Evolutionary conservation across 2,329 filamentous ascomycete species (phyloP).

Genomic region (Clarireedia paspali): DNA sequence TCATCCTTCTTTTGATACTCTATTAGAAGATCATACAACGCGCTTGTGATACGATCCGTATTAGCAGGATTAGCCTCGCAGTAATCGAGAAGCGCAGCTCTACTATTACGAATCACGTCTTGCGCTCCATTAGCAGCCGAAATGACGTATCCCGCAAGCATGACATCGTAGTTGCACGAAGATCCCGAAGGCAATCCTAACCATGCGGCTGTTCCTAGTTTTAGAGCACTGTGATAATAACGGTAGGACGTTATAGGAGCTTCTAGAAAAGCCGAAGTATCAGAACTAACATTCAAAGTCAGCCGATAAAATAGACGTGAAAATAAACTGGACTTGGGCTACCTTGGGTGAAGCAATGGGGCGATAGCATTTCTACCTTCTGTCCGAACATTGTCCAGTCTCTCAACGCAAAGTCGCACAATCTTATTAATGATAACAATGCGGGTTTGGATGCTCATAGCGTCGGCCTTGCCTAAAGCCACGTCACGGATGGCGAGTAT

Average conservation of each 20-base stretch:
- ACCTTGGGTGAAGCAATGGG: slow-evolving; percentile 25
- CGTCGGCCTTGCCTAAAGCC: no score
- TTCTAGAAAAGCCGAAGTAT: neutral
- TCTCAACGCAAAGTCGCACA: slow-evolving; percentile 73
- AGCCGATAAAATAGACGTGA: neutral
- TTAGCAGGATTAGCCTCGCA: slow-evolving; percentile 30
- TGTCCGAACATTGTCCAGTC: slow-evolving; percentile 76
- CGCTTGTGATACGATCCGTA: slow-evolving; percentile 35
- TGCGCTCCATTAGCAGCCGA: slow-evolving; percentile 75
- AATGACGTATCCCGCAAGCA: slow-evolving; percentile 62
- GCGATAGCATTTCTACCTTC: slow-evolving; percentile 51
- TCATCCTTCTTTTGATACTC: slow-evolving; percentile 52
- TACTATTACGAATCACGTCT: slow-evolving; percentile 61
- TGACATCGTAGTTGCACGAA: slow-evolving; percentile 30
- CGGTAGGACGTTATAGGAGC: slow-evolving; percentile 8
- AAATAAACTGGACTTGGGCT: neutral
- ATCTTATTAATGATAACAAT: slow-evolving; percentile 18
- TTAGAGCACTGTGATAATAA: slow-evolving; percentile 20
- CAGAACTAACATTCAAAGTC: neutral
- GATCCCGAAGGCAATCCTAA: slow-evolving; percentile 5
- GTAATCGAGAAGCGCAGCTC: slow-evolving; percentile 53
- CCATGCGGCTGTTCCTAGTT: slow-evolving; percentile 9
- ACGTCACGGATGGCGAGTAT: no score
- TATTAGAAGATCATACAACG: neutral
- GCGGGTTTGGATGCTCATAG: no score